Evolutionary conservation across 805 yeast species (phyloP).

Genomic region (Zygosaccharomyces lentus): DNA sequence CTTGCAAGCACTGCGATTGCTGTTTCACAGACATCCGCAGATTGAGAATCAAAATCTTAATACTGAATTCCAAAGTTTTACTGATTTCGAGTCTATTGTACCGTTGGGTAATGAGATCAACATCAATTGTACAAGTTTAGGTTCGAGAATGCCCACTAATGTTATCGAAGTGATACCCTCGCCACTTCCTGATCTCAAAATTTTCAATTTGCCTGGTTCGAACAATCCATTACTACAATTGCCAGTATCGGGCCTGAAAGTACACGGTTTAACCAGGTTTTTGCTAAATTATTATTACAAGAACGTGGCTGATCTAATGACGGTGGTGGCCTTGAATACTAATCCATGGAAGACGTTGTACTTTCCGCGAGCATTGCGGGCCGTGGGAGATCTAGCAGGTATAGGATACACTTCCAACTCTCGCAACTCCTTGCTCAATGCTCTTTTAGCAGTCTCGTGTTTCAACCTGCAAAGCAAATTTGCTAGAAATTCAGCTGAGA

Average conservation of each 20-base stretch:
- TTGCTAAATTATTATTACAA: slow-evolving; percentile 66
- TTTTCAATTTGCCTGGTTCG: slow-evolving; percentile 12
- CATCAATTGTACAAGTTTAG: slow-evolving; percentile 9
- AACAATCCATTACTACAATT: slow-evolving; percentile 34
- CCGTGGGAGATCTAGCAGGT: slow-evolving; percentile 75
- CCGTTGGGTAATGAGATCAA: slow-evolving; percentile 6
- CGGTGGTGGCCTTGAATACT: slow-evolving; percentile 63
- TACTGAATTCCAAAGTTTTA: neutral
- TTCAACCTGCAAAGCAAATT: slow-evolving; percentile 74
- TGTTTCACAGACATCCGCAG: slow-evolving; percentile 6
- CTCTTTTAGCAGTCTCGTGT: slow-evolving; percentile 75
- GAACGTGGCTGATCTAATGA: slow-evolving; percentile 75
- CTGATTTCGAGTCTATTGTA: neutral
- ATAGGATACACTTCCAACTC: slow-evolving; percentile 72
- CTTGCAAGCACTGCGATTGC: slow-evolving; percentile 8
- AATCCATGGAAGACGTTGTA: slow-evolving; percentile 89
- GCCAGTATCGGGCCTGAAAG: slow-evolving; percentile 58
- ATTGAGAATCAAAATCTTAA: neutral
- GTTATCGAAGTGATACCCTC: slow-evolving; percentile 23
- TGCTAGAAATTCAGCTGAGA: slow-evolving; percentile 58
- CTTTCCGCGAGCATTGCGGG: slow-evolving; percentile 76
- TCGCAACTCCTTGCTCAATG: slow-evolving; percentile 71
- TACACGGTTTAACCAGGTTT: slow-evolving; percentile 68
- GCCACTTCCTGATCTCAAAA: slow-evolving; percentile 15
- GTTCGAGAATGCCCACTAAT: slow-evolving; percentile 23